Evolutionary conservation across 441 rosid species (phyloP), one percentile per base, ranked within the genome.

Genomic region (Brassica balearica): DNA sequence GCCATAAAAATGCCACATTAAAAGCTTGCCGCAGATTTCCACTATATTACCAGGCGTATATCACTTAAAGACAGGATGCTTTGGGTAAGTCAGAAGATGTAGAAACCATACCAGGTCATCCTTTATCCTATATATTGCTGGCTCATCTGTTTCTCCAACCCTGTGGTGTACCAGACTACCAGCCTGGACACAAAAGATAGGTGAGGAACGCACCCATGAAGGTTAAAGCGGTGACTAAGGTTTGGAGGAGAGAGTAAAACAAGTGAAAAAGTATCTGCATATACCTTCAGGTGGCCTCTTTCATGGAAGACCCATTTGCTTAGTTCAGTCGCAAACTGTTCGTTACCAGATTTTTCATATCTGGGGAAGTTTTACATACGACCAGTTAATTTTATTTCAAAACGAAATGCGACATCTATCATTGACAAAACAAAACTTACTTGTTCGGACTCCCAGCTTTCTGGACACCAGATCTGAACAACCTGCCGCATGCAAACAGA

Each of bases 281-380:
- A 87, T 85, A 92, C 97, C 98, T 90, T 88, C 43, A 94, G 84
- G 78, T 89, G 97, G 73, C 97, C 95, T 78, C 97, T 90, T 88
- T 92, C 95, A 77, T 92, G 97, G 86, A 91, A 89, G 73, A 90
- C 82, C 98, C 98, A 92, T 82, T 92, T 91, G 87, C 93, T 86
- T 77, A 94, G 84, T 84, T 91, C 98, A 77, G 92, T 87, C 80
- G 84, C 88, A 82, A 94, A 92, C 83, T 88, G 97, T 74, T 90
- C 91, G 41, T 94, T 90, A 34, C 94, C 97, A 48, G 95, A 92
- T 80, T 89, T 91, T 69, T 86, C 86, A 61, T 80, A 88, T 82
- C 98, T 92, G 89, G 66, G 8, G 79, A 81, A 23, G 22, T 29
- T 25, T 83, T 51, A 69, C 48, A 70, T 29, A 69, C 65, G 41